Percentiles rank a stretch among this genome's conserved stretches.
phyloP scores from a whole-genome alignment of 2,329 filamentous ascomycete genomes.

The Venturia effusa region DNA sequence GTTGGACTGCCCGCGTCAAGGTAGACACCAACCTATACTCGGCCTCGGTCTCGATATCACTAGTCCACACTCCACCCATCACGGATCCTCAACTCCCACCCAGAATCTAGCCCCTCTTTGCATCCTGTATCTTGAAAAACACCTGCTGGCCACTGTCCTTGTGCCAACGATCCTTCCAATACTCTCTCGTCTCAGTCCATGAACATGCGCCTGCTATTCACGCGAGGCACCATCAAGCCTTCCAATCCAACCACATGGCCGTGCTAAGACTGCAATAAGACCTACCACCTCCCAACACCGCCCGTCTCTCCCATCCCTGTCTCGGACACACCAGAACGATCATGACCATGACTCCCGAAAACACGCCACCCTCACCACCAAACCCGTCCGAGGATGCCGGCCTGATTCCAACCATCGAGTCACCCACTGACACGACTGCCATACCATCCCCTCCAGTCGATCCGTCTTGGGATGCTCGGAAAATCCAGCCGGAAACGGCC shows the following conservation, averaged over 20 bases:
- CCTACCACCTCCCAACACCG: not conserved
- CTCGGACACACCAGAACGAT: not conserved
- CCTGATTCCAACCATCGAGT: constrained; percentile 9
- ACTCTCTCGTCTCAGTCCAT: no score
- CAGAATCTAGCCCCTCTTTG: no score
- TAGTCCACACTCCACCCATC: no score
- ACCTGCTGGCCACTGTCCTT: no score
- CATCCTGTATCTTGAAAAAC: no score
- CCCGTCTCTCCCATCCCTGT: not conserved
- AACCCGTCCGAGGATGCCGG: constrained; percentile 13
- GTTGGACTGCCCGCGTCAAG: no score
- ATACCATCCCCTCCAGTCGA: constrained; percentile 27
- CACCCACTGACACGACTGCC: constrained; percentile 6
- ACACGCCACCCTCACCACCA: constrained; percentile 9
- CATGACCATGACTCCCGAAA: not conserved
- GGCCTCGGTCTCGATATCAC: no score
- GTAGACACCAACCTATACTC: no score
- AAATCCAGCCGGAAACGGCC: constrained; percentile 60
- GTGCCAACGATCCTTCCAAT: no score
- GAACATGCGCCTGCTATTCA: not conserved
- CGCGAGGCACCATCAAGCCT: not conserved
- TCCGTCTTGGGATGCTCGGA: constrained; percentile 56
- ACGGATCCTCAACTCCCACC: no score
- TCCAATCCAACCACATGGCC: not conserved
- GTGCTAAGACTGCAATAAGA: not conserved